Base-by-base conservation (phyloP, 495 filamentous ascomycete species). In the Aspergillus biplanus region DNA sequence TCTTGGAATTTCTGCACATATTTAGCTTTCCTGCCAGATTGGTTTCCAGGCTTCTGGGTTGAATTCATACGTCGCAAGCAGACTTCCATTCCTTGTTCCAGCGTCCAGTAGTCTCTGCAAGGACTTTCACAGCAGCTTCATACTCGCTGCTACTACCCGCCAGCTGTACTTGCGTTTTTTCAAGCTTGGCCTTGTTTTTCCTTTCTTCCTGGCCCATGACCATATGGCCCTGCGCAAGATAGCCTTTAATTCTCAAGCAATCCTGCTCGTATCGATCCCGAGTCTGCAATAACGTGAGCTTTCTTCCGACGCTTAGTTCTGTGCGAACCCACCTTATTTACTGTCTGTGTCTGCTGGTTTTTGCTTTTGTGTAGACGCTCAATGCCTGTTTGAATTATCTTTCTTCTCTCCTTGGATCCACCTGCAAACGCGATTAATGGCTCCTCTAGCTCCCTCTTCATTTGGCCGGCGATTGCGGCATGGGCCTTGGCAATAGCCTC, bases 71-170 rank as follows among this genome's bases (percentile, higher is more conserved):
- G 71, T 99, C 96, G 71, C 96, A 97, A 12, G 93, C 95, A 21
- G 88, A 85, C 78, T 98, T 98, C 96, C 96, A 99, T 70, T 98
- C 93, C 65, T 92, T 84, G 69, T 99, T 98, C 96, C 96, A 99
- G 48, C 93, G 86, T 4, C 87, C 89, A 9, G 96, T 99, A 0
- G 96, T 99, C 63, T 97, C 95, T 71, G 98, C 92, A n/a, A 99
- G 84, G 0, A 87, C 82, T 70, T 97, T 97, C 34, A 98, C 87
- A 1, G 95, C 92, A 31, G 85, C 84, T 72, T 99, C 93, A 71
- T 99, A 99, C 63, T 99, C 96, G 47, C 86, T 85, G 77, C 94
- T 97, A 58, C 93, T 92, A 13, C 84, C 89, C 0, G 94, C 92
- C 33, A 98, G 80, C 67, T 95, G 93, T 66, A 96, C 94, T 73